Evolutionary conservation across 495 filamentous ascomycete genomes (phyloP), one percentile per base, ranked within the genome.

Genomic region (Daldinia grandis): DNA sequence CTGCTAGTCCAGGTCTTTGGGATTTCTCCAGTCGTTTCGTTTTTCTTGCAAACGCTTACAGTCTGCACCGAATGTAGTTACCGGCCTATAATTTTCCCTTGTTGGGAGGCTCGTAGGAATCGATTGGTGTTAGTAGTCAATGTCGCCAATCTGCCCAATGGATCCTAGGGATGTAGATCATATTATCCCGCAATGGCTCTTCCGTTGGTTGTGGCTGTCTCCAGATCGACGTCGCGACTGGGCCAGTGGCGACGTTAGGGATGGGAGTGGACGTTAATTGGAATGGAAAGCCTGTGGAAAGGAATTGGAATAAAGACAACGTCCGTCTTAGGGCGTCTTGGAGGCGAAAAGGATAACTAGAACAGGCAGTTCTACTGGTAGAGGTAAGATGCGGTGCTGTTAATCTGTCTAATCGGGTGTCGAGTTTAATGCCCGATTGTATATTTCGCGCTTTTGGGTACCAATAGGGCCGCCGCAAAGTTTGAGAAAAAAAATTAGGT

Each of bases 351-450:
- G 37, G 53, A 51, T 56, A 68, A 42, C 33, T 21, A 65, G 31
- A 21, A 28, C 19, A 62, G 40, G 17, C 30, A 69, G 50, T 42
- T 73, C 61, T 58, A 66, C 70, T 58, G 51, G 33, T 10, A 58
- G 33, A 62, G 14, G 37, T 64, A 28, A 62, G 56, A 66, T 63
- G 33, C 24, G 24, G 49, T 68, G 55, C 49, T 64, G 60, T 51
- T 49, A 72, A 57, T 61, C 59, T 21, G n/a, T 68, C 60, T 65
- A 73, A 65, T 66, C 50, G 55, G 51, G 58, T 64, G 42, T 47
- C 38, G 38, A 24, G 54, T 64, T 74, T 74, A 62, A 74, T 74
- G 67, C 71, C 71, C 67, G 59, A 74, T 70, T 66, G 47, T 62
- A 60, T 64, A 66, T 49, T 24, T 68, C 62, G 44, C 38, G 62